These are phyloP conservation scores for Penicillium macrosclerotiorum DNA, from an alignment of 495 filamentous ascomycete genomes.

Conservation along the genomic window DNA sequence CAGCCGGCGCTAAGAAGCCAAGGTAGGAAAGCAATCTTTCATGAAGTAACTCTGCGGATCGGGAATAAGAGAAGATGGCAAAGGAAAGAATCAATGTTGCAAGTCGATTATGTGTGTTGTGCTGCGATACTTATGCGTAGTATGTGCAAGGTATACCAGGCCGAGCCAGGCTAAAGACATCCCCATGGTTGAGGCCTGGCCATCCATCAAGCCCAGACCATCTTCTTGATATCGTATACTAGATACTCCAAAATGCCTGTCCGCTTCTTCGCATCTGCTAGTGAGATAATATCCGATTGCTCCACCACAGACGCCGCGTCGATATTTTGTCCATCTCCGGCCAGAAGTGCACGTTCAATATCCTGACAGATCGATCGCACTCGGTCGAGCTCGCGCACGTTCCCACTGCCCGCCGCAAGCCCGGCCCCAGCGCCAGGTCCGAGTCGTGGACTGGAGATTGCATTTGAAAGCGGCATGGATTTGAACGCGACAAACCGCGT, in stretches of 20 bases:
- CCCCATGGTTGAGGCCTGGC: neutral
- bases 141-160: no score
- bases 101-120: no score
- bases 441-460: constrained; percentile 34
- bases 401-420: constrained; percentile 10
- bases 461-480: constrained; percentile 35
- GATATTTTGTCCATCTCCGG: constrained; percentile 17
- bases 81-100: no score
- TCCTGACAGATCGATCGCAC: constrained; percentile 67
- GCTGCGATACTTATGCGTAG: no score
- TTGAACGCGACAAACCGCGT: constrained; percentile 58
- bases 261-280: constrained; percentile 81
- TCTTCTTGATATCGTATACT: constrained; percentile 82
- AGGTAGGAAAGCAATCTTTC: no score
- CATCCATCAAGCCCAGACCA: constrained; percentile 74
- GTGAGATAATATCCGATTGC: constrained; percentile 72
- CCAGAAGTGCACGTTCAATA: constrained; percentile 47
- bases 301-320: constrained; percentile 48
- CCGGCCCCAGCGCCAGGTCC: no score
- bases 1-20: no score
- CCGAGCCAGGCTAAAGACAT: no score
- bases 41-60: no score
- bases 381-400: constrained; percentile 65
- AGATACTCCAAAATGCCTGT: constrained; percentile 84
- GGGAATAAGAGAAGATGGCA: no score